These are phyloP conservation scores for Botryosphaeria dothidea DNA, from an alignment of 2,329 filamentous ascomycete species.

Conservation along the genomic window DNA sequence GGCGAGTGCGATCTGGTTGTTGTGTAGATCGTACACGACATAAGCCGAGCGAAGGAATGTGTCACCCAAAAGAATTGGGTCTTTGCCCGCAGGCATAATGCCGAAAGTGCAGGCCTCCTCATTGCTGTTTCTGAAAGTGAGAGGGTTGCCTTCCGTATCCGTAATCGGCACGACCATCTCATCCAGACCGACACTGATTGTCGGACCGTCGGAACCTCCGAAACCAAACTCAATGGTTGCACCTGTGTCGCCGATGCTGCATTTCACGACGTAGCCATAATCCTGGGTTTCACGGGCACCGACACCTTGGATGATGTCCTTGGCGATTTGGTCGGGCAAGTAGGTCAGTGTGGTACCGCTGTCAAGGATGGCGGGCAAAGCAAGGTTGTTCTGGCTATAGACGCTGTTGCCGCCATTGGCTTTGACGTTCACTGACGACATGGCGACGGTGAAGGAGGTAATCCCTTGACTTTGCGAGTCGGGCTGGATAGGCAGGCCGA, in stretches of 20 bases:
- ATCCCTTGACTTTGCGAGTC: neutral
- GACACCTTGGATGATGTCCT: constrained; percentile 11
- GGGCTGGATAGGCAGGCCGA: constrained; percentile 63
- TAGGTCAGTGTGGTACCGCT: constrained; percentile 69
- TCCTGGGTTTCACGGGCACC: neutral
- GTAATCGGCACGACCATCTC: constrained; percentile 10
- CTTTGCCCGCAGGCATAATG: constrained; percentile 11
- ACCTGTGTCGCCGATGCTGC: constrained; percentile 3
- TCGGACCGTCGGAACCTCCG: constrained; percentile 8
- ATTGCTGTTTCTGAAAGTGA: neutral
- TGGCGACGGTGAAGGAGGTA: constrained; percentile 16
- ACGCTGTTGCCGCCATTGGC: neutral
- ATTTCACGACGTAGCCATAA: constrained; percentile 6
- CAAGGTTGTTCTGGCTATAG: constrained; percentile 3
- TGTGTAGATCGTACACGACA: constrained; percentile 59
- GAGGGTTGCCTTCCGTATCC: neutral
- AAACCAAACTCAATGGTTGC: constrained; percentile 12
- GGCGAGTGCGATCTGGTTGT: constrained; percentile 16
- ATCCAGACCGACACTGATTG: constrained; percentile 8
- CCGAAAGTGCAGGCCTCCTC: constrained; percentile 11
- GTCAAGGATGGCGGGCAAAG: constrained; percentile 58
- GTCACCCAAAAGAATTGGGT: constrained; percentile 56
- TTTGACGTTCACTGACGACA: constrained; percentile 7
- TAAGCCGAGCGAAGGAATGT: constrained; percentile 76
- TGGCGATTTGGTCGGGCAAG: constrained; percentile 56